Conservation (phyloP, 2,329 filamentous ascomycete species). For the Stagonosporopsis vannaccii region DNA sequence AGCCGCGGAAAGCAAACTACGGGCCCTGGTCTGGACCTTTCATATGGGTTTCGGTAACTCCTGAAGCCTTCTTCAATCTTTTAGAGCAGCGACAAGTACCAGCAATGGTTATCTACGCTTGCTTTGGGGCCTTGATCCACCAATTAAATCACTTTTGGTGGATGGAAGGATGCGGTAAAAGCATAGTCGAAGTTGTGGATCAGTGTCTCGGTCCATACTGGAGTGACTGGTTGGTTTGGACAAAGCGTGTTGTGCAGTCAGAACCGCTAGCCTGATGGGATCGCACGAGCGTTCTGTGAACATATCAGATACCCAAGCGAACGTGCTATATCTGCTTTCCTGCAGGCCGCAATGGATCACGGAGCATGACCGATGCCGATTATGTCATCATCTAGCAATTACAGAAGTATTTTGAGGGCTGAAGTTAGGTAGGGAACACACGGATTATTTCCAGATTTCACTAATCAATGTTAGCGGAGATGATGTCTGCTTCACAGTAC, state of each 20-base stretch:
- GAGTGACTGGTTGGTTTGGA: slow-evolving; percentile 23
- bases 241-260: slow-evolving; percentile 9
- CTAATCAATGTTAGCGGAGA: slow-evolving; percentile 36
- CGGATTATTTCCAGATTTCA: not conserved
- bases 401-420: not conserved
- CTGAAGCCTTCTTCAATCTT: slow-evolving; percentile 23
- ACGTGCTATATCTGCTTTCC: not conserved
- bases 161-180: slow-evolving; percentile 31
- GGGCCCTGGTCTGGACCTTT: slow-evolving; percentile 26
- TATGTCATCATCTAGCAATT: not conserved
- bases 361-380: not conserved
- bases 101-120: slow-evolving; percentile 29
- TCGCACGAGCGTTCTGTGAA: not conserved
- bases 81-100: slow-evolving; percentile 27
- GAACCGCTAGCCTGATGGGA: not conserved
- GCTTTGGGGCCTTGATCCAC: slow-evolving; percentile 25
- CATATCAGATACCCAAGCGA: no score
- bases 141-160: slow-evolving; percentile 26
- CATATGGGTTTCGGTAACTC: slow-evolving; percentile 23
- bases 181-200: slow-evolving; percentile 23
- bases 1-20: slow-evolving; percentile 20
- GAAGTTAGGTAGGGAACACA: not conserved
- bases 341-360: not conserved
- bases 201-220: slow-evolving; percentile 28
- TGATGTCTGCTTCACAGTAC: slow-evolving; percentile 49